Conservation (phyloP, 805 yeast genomes). For the Myxozyma sirexii region DNA sequence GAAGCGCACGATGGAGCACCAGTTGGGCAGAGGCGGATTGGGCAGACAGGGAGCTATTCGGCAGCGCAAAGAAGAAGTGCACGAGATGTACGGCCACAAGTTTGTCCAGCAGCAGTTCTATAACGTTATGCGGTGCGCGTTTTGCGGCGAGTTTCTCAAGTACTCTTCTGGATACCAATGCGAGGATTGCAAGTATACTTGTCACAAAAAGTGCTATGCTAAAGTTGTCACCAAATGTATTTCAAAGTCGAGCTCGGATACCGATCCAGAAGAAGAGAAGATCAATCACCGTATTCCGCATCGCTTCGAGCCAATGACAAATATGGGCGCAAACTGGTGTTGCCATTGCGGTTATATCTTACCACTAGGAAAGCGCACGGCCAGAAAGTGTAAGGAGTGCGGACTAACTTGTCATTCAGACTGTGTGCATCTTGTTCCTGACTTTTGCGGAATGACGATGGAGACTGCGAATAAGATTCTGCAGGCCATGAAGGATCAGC, state of each 20-base stretch:
- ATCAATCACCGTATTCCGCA: conserved; percentile 97
- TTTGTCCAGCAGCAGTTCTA: conserved; percentile 94
- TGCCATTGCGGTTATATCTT: conserved; percentile 97
- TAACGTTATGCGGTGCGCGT: conserved; percentile 95
- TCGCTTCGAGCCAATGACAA: conserved; percentile 87
- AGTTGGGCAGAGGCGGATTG: conserved; percentile 56
- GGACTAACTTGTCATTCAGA: conserved; percentile 91
- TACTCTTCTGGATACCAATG: conserved; percentile 77
- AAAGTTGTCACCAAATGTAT: conserved; percentile 81
- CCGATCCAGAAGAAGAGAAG: conserved; percentile 71
- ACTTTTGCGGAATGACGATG: conserved; percentile 98
- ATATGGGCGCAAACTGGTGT: conserved; percentile 98
- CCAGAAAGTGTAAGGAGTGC: conserved; percentile 70
- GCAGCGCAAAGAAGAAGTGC: conserved; percentile 75
- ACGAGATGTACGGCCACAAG: conserved; percentile 84
- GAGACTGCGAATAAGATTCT: conserved; percentile 91
- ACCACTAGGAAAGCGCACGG: conserved; percentile 93
- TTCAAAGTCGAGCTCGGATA: conserved; percentile 67
- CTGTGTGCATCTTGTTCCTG: conserved; percentile 94
- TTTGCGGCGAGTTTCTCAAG: conserved; percentile 92
- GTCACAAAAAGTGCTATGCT: conserved; percentile 77
- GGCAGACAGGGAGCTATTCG: conserved; percentile 99
- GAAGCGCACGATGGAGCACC: conserved; percentile 46
- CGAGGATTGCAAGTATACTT: conserved; percentile 74
- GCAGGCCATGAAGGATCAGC: conserved; percentile 53